Percentiles rank a stretch among this genome's conserved stretches.
These are phyloP conservation scores for Alternaria tenuissima DNA, from an alignment of 2,329 filamentous ascomycete species.

Conservation along the genomic window DNA sequence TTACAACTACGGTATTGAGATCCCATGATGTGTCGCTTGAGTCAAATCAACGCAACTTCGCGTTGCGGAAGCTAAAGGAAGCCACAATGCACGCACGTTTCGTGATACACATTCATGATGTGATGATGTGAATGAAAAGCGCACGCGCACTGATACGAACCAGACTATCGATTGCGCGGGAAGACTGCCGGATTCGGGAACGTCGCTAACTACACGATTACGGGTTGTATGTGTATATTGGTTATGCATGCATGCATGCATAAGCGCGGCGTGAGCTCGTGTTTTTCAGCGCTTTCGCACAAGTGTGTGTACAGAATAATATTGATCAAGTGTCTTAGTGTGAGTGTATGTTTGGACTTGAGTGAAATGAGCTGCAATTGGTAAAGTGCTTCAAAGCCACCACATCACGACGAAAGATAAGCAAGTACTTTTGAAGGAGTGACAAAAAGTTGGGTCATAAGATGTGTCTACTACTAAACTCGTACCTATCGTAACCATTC, in stretches of 20 bases:
- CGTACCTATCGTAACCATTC: slow-evolving; percentile 46
- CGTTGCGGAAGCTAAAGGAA: background rate
- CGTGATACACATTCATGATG: background rate
- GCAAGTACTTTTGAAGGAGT: background rate
- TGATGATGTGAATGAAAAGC: background rate
- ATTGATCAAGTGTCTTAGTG: background rate
- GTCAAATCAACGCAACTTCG: background rate
- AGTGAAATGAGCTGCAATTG: background rate
- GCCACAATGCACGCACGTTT: background rate
- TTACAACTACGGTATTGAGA: background rate
- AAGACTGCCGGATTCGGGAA: slow-evolving; percentile 5
- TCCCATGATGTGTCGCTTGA: background rate
- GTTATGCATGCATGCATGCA: slow-evolving; percentile 2
- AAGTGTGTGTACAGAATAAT: background rate
- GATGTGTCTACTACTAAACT: slow-evolving; percentile 68
- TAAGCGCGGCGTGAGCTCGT: background rate
- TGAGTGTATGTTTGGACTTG: background rate
- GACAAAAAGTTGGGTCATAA: slow-evolving; percentile 45
- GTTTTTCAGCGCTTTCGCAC: background rate
- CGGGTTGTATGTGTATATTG: slow-evolving; percentile 6
- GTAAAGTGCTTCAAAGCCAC: background rate
- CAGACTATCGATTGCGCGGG: slow-evolving; percentile 16
- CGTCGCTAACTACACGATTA: slow-evolving; percentile 4
- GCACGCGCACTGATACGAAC: slow-evolving; percentile 10
- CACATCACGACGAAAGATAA: background rate